phyloP scores from a whole-genome alignment of 2,329 filamentous ascomycete genomes.

The Sphaerulina populicola region DNA sequence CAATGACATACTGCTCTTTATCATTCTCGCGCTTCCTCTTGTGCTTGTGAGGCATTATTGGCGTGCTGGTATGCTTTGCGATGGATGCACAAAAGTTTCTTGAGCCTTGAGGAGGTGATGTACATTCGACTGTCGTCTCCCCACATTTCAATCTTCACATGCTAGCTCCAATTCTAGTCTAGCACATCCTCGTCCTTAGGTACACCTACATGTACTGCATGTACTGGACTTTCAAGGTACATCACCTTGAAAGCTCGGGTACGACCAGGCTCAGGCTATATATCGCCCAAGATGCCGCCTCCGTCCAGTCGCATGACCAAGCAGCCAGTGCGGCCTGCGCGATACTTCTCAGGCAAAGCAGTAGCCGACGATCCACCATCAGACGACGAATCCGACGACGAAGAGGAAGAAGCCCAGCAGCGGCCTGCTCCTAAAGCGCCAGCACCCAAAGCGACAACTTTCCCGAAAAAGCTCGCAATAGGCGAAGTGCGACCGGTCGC shows the following conservation, averaged over 20 bases:
- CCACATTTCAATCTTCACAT: constrained; percentile 10
- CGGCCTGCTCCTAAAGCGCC: constrained; percentile 30
- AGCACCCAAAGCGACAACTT: constrained; percentile 40
- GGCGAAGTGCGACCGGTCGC: constrained; percentile 29
- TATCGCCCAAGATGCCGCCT: constrained; percentile 47
- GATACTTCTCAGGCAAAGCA: constrained; percentile 79
- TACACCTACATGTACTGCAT: too few relatives aligned
- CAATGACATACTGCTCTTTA: constrained; percentile 29
- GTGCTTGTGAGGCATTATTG: constrained; percentile 31
- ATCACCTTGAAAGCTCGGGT: too few relatives aligned
- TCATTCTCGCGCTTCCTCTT: constrained; percentile 29
- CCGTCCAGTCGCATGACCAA: constrained; percentile 78
- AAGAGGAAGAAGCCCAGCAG: constrained; percentile 45
- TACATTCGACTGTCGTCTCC: background rate
- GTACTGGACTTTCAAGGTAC: too few relatives aligned
- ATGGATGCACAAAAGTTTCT: background rate
- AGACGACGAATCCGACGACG: constrained; percentile 44
- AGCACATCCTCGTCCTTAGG: background rate
- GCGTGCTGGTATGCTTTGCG: constrained; percentile 2
- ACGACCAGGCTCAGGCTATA: too few relatives aligned
- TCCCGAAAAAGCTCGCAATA: constrained; percentile 37
- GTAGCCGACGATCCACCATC: constrained; percentile 43
- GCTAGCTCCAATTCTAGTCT: background rate
- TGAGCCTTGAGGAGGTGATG: background rate
- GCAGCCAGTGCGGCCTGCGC: constrained; percentile 70